These are phyloP conservation scores for Fragaria vesca DNA, from an alignment of 306 rosid genomes.

Conservation along the genomic window DNA sequence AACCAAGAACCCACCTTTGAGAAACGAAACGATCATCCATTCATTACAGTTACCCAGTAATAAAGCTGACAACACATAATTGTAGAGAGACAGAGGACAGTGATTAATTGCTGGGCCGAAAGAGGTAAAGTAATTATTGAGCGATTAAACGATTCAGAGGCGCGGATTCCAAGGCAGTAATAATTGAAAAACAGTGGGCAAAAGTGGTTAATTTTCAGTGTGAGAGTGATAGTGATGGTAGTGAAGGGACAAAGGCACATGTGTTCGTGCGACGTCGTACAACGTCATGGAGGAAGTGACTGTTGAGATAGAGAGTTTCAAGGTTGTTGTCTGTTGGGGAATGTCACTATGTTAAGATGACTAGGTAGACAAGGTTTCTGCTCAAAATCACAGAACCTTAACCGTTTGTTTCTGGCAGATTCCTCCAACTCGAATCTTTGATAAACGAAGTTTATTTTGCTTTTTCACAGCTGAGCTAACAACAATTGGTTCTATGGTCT, in stretches of 20 bases:
- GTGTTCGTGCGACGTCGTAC: neutral
- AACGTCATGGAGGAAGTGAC: neutral
- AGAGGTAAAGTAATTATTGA: neutral
- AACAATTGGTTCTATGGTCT: neutral
- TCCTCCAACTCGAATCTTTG: neutral
- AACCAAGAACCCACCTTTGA: neutral
- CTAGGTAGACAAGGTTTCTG: neutral
- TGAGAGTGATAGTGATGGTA: neutral
- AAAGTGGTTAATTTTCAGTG: neutral
- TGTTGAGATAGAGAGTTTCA: neutral
- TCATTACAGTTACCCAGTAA: neutral
- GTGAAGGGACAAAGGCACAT: neutral
- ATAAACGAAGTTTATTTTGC: too few relatives aligned
- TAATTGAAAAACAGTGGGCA: neutral
- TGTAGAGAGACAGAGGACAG: neutral
- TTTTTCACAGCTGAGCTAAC: fast-evolving
- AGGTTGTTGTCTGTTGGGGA: neutral
- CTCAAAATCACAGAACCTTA: neutral
- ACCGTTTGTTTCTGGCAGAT: neutral
- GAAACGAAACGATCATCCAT: neutral
- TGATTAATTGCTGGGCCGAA: neutral
- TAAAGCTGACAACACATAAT: neutral
- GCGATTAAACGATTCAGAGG: neutral
- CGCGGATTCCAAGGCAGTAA: neutral
- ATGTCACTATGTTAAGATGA: neutral